Percentiles rank a stretch among this genome's conserved stretches.
Conservation (phyloP, 1,284 basidiomycete species). For the Neonothopanus nambi region DNA sequence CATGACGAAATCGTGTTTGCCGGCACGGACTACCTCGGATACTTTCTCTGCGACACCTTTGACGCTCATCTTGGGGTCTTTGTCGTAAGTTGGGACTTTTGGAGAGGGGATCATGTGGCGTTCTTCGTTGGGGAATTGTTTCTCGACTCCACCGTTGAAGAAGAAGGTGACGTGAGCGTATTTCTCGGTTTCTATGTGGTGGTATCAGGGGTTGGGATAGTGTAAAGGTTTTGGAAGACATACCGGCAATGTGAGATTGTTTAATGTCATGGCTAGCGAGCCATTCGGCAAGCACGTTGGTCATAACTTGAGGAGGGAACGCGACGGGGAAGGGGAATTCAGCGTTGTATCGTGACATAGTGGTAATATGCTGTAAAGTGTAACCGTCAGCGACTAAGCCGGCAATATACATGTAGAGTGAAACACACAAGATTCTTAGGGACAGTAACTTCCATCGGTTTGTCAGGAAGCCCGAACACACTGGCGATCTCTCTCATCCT, state of each 20-base stretch:
- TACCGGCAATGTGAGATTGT: constrained; percentile 85
- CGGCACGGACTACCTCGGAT: constrained; percentile 73
- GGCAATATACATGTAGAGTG: background rate
- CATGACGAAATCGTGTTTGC: constrained; percentile 86
- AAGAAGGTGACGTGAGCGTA: constrained; percentile 96
- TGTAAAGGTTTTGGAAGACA: constrained; percentile 11
- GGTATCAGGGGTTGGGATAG: constrained; percentile 2
- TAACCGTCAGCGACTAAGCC: background rate
- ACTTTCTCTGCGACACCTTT: constrained; percentile 88
- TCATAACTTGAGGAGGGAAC: constrained; percentile 89
- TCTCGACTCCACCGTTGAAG: constrained; percentile 94
- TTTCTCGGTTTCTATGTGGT: constrained; percentile 87
- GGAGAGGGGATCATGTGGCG: constrained; percentile 88
- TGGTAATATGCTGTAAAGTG: constrained; percentile 71
- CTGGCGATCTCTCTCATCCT: constrained; percentile 86
- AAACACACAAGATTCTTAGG: constrained; percentile 74
- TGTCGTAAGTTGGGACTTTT: constrained; percentile 88
- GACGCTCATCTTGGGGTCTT: constrained; percentile 85
- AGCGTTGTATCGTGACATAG: constrained; percentile 91
- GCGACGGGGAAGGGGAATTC: constrained; percentile 86
- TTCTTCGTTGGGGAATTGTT: constrained; percentile 82
- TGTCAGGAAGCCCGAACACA: constrained; percentile 80
- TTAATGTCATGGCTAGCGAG: constrained; percentile 75
- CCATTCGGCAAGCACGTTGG: constrained; percentile 90
- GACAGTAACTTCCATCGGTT: constrained; percentile 80